Conservation (phyloP, 768 basidiomycete genomes). For the Rhodosporidiobolus sp. region DNA sequence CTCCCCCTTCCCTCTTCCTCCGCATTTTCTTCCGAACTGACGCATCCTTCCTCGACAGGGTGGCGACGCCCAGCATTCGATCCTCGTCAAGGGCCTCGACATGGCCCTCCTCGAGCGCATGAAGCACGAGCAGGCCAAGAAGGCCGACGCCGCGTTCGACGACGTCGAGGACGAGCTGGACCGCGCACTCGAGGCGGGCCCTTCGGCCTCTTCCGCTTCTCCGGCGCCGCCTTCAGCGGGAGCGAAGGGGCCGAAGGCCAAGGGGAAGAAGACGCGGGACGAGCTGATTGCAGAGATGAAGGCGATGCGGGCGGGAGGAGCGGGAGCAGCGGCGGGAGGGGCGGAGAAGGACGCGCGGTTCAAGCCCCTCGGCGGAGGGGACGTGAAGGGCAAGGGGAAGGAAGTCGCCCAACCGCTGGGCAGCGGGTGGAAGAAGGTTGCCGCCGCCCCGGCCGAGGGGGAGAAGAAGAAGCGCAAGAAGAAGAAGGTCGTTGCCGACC, state of each 20-base stretch:
- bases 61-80: conserved; percentile 77
- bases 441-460: neutral
- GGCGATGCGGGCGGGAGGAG: neutral
- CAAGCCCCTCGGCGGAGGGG: conserved; percentile 56
- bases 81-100: conserved; percentile 87
- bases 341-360: conserved; percentile 45
- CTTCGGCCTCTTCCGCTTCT: neutral
- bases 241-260: neutral
- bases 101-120: conserved; percentile 78
- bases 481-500: conserved; percentile 28
- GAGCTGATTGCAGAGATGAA: conserved; percentile 30
- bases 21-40: neutral
- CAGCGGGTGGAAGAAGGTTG: conserved; percentile 5
- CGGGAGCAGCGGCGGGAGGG: neutral
- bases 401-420: conserved; percentile 2
- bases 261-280: conserved; percentile 20
- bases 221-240: neutral
- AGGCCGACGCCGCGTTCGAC: conserved; percentile 47
- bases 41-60: conserved; percentile 50
- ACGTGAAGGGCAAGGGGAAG: conserved; percentile 22
- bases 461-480: conserved; percentile 38
- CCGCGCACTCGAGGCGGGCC: conserved; percentile 6
- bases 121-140: conserved; percentile 60
- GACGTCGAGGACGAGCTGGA: conserved; percentile 81
- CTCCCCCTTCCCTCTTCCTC: neutral